Evolutionary conservation across 495 filamentous ascomycete genomes (phyloP).

Genomic region (Hypoxylon crocopeplum): DNA sequence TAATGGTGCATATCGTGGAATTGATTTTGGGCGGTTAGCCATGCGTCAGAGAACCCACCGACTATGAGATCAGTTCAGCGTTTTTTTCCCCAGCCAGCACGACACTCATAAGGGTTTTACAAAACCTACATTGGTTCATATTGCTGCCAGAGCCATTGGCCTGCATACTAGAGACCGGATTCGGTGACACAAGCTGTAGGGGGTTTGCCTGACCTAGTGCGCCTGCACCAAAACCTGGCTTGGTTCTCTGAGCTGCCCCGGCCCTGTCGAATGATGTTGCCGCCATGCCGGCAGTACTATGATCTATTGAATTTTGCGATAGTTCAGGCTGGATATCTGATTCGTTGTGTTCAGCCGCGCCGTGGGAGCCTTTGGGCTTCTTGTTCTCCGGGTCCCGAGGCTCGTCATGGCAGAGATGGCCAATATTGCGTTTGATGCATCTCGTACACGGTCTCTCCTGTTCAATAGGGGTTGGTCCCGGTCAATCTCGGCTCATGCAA

Average conservation of each 20-base stretch:
- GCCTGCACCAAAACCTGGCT: conserved; percentile 49
- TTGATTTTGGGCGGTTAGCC: conserved; percentile 71
- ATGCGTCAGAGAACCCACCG: conserved; percentile 59
- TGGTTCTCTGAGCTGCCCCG: conserved; percentile 47
- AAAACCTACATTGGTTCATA: conserved; percentile 77
- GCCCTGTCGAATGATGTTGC: conserved; percentile 50
- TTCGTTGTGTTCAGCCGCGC: conserved; percentile 51
- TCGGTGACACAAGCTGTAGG: conserved; percentile 64
- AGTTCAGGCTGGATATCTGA: conserved; percentile 48
- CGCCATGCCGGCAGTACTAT: conserved; percentile 49
- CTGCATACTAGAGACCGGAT: conserved; percentile 59
- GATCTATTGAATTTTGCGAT: conserved; percentile 50
- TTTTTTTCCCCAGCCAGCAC: conserved; percentile 37
- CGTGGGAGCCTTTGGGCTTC: conserved; percentile 71
- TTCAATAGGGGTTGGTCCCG: conserved; percentile 48
- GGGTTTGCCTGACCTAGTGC: conserved; percentile 51
- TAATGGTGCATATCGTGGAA: conserved; percentile 94
- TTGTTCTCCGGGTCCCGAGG: conserved; percentile 77
- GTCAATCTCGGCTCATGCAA: conserved; percentile 44
- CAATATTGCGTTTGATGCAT: conserved; percentile 99
- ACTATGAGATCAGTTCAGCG: conserved; percentile 54
- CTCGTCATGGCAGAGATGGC: conserved; percentile 98
- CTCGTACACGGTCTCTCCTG: conserved; percentile 95
- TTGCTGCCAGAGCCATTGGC: conserved; percentile 62
- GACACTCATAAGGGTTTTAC: conserved; percentile 39